A percentile compares a stretch with the other conserved stretches of the same genome.
Evolutionary conservation across 1,139 yeast genomes (phyloP).

Genomic region (Hyphopichia buzzinii): DNA sequence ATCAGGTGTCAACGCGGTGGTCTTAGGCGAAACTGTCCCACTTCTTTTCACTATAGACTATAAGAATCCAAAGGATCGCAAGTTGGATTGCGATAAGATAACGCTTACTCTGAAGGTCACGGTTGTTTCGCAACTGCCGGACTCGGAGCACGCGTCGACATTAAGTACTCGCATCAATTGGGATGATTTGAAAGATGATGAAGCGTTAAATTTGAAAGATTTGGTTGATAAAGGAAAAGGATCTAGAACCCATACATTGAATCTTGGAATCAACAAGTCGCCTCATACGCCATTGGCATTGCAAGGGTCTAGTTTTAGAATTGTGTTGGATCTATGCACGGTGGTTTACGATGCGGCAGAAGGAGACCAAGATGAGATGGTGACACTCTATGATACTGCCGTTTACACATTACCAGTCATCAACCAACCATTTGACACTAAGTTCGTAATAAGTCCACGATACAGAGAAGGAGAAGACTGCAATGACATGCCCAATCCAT

Average conservation of each 20-base stretch:
- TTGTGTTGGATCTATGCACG: conserved; percentile 24
- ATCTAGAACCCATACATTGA: conserved; percentile 14
- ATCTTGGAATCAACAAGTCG: conserved; percentile 26
- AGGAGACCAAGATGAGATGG: conserved; percentile 10
- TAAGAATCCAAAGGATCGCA: conserved; percentile 13
- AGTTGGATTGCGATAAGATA: conserved; percentile 20
- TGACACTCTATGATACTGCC: conserved; percentile 30
- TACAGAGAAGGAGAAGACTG: conserved; percentile 17
- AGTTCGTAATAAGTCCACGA: conserved; percentile 38
- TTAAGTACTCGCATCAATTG: conserved; percentile 30
- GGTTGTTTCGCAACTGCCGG: conserved; percentile 15
- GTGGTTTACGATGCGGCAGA: conserved; percentile 20
- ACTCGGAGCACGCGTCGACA: conserved; percentile 10
- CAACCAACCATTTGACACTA: conserved; percentile 34
- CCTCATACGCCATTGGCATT: conserved; percentile 9
- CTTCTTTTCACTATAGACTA: conserved; percentile 21
- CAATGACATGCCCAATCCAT: conserved; percentile 44
- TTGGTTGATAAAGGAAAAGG: conserved; percentile 12
- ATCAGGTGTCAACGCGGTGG: conserved; percentile 9
- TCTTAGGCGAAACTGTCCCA: conserved; percentile 30
- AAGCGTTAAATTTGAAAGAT: conserved; percentile 24
- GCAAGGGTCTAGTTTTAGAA: conserved; percentile 8
- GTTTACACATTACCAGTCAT: conserved; percentile 28
- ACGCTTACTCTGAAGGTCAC: conserved; percentile 20
- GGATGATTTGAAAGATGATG: conserved; percentile 44